A percentile compares a stretch with the other conserved stretches of the same genome.
phyloP scores from a whole-genome alignment of 1,139 yeast genomes.

The Protomyces arabidopsidicola region DNA sequence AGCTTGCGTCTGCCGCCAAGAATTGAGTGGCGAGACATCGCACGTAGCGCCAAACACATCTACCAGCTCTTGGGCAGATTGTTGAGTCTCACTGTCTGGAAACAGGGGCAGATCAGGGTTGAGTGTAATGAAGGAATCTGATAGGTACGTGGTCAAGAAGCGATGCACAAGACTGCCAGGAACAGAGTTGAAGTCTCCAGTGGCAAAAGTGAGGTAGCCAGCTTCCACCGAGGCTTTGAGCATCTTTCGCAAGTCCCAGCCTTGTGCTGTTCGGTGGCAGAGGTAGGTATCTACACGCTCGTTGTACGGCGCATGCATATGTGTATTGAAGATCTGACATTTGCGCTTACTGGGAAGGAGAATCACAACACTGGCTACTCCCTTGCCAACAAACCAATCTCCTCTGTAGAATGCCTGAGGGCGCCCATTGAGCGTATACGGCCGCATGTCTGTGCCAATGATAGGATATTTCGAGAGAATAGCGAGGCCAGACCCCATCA shows the following conservation, averaged over 20 bases:
- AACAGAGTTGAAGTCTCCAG: constrained; percentile 85
- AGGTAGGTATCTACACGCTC: constrained; percentile 83
- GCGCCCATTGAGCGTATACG: constrained; percentile 89
- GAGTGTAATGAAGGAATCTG: constrained; percentile 78
- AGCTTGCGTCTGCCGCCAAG: constrained; percentile 66
- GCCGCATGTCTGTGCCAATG: constrained; percentile 64
- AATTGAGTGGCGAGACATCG: constrained; percentile 67
- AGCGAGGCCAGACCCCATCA: constrained; percentile 90
- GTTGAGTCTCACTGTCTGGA: constrained; percentile 33
- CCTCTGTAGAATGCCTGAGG: constrained; percentile 93
- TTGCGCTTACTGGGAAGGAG: constrained; percentile 51
- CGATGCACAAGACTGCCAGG: constrained; percentile 83
- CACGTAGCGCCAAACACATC: constrained; percentile 77
- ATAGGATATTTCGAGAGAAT: constrained; percentile 81
- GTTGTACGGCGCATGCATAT: constrained; percentile 95
- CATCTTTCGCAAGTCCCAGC: constrained; percentile 84
- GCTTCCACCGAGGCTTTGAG: constrained; percentile 59
- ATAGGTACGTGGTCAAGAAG: constrained; percentile 60
- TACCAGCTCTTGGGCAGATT: constrained; percentile 67
- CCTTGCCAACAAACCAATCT: constrained; percentile 95
- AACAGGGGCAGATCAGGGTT: constrained; percentile 45
- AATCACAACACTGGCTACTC: constrained; percentile 71
- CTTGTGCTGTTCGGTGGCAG: constrained; percentile 90
- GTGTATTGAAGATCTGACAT: constrained; percentile 79
- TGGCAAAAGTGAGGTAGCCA: constrained; percentile 80